These are phyloP conservation scores for Aspergillus candidus DNA, from an alignment of 2,329 filamentous ascomycete species.

Conservation along the genomic window DNA sequence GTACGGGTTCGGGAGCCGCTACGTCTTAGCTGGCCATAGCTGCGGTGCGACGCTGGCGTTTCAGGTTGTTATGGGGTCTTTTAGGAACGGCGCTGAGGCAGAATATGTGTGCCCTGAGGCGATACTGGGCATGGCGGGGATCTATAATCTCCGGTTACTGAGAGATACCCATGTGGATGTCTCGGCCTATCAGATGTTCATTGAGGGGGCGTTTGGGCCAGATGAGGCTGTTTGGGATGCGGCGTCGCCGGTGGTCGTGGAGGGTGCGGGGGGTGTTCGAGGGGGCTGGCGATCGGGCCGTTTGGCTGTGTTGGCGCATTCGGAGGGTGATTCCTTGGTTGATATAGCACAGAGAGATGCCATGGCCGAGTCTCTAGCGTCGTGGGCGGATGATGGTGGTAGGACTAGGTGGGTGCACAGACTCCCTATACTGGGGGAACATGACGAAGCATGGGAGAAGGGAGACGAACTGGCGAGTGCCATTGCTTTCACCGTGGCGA, in stretches of 20 bases:
- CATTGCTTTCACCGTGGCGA: slow-evolving; percentile 27
- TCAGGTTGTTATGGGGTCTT: slow-evolving; percentile 36
- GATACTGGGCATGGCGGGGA: slow-evolving; percentile 40
- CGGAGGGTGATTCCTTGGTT: slow-evolving; percentile 37
- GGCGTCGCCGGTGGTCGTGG: slow-evolving; percentile 34
- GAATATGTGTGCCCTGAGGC: slow-evolving; percentile 24
- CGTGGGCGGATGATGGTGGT: slow-evolving; percentile 33
- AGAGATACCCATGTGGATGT: slow-evolving; percentile 28
- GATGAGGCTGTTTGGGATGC: slow-evolving; percentile 34
- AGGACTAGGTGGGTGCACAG: slow-evolving; percentile 35
- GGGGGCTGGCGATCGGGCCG: slow-evolving; percentile 30
- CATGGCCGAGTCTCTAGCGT: slow-evolving; percentile 48
- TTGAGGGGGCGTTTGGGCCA: slow-evolving; percentile 38
- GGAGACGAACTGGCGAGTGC: slow-evolving; percentile 36
- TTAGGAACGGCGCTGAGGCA: slow-evolving; percentile 8
- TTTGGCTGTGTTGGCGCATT: slow-evolving; percentile 37
- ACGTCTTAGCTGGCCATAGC: slow-evolving; percentile 43
- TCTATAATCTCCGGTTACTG: slow-evolving; percentile 39
- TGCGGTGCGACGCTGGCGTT: slow-evolving; percentile 44
- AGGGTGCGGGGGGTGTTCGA: slow-evolving; percentile 24
- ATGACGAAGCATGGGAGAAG: slow-evolving; percentile 39
- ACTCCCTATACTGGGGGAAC: slow-evolving; percentile 33
- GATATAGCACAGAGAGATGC: slow-evolving; percentile 31
- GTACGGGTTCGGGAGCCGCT: slow-evolving; percentile 34
- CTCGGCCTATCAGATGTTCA: slow-evolving; percentile 34